Percentiles rank a stretch among this genome's conserved stretches.
These are phyloP conservation scores for Aegilops sharonensis DNA, from an alignment of 176 grass and related monocot species.

Conservation along the genomic window DNA sequence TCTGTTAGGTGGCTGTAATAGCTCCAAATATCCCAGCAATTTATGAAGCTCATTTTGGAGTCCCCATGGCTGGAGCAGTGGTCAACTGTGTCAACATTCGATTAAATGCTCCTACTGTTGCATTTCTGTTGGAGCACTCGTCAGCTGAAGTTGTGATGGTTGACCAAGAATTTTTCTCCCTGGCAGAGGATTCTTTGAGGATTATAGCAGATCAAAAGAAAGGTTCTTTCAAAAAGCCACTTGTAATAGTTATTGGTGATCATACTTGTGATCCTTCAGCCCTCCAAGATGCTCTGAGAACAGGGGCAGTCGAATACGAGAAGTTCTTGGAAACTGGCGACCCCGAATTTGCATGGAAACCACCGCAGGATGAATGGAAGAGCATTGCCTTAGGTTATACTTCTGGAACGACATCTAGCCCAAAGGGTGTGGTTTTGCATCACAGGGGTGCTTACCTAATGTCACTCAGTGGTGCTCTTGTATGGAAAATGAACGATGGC, in stretches of 20 bases:
- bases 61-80: conserved; percentile 91
- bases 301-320: conserved; percentile 81
- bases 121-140: conserved; percentile 81
- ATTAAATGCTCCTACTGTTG: conserved; percentile 70
- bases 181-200: conserved; percentile 71
- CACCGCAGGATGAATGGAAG: conserved; percentile 87
- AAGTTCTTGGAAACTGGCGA: conserved; percentile 71
- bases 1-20: conserved; percentile 76
- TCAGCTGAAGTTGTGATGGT: conserved; percentile 73
- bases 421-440: conserved; percentile 87
- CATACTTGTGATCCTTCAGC: conserved; percentile 54
- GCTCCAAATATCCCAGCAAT: conserved; percentile 92
- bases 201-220: conserved; percentile 59
- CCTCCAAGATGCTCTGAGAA: conserved; percentile 56
- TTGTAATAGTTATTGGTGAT: conserved; percentile 80
- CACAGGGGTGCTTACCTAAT: conserved; percentile 94
- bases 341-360: conserved; percentile 72
- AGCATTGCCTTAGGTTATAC: conserved; percentile 91
- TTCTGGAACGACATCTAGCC: conserved; percentile 80
- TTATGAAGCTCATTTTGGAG: conserved; percentile 95
- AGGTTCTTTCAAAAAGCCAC: conserved; percentile 62
- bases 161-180: conserved; percentile 80
- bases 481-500: conserved; percentile 78
- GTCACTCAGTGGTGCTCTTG: conserved; percentile 59
- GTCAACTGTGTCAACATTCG: conserved; percentile 80